Percentiles rank a stretch among this genome's conserved stretches.
Evolutionary conservation across 1,284 basidiomycete genomes (phyloP).

Genomic region (Pulchroboletus neoregius): DNA sequence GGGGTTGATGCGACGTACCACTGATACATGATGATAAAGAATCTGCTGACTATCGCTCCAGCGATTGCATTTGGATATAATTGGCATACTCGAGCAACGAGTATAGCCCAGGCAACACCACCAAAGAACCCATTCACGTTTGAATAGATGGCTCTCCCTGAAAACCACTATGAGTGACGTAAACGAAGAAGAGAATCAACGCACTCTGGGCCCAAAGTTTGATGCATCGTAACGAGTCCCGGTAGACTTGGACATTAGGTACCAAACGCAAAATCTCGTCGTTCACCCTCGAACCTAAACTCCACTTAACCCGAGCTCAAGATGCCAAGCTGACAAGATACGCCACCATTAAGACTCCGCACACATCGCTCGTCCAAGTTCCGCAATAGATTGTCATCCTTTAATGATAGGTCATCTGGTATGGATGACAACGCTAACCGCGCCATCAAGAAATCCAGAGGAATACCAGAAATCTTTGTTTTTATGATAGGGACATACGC

Average conservation of each 20-base stretch:
- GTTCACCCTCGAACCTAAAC: constrained; percentile 86
- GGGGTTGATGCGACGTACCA: constrained; percentile 56
- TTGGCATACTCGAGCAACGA: constrained; percentile 98
- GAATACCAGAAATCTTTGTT: constrained; percentile 87
- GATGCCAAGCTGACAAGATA: constrained; percentile 4
- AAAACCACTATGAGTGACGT: constrained; percentile 10
- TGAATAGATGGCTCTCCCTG: constrained; percentile 94
- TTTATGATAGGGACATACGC: constrained; percentile 97
- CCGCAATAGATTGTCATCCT: constrained; percentile 88
- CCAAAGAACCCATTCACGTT: constrained; percentile 98
- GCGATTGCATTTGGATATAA: constrained; percentile 94
- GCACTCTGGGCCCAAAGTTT: constrained; percentile 96
- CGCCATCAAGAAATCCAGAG: constrained; percentile 94
- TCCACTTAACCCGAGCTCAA: constrained; percentile 9
- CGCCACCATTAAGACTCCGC: constrained; percentile 84
- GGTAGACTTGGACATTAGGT: constrained; percentile 92
- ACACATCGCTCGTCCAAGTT: constrained; percentile 95
- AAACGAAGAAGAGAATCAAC: constrained; percentile 32
- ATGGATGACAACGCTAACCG: constrained; percentile 79
- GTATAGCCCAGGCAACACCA: constrained; percentile 98
- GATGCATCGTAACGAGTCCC: constrained; percentile 92
- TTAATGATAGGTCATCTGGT: constrained; percentile 86
- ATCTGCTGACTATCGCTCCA: constrained; percentile 93
- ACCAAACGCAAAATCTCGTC: constrained; percentile 96
- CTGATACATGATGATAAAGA: constrained; percentile 96